A percentile compares a stretch with the other conserved stretches of the same genome.
Evolutionary conservation across 495 filamentous ascomycete genomes (phyloP).

Genomic region (Amniculicola lignicola): DNA sequence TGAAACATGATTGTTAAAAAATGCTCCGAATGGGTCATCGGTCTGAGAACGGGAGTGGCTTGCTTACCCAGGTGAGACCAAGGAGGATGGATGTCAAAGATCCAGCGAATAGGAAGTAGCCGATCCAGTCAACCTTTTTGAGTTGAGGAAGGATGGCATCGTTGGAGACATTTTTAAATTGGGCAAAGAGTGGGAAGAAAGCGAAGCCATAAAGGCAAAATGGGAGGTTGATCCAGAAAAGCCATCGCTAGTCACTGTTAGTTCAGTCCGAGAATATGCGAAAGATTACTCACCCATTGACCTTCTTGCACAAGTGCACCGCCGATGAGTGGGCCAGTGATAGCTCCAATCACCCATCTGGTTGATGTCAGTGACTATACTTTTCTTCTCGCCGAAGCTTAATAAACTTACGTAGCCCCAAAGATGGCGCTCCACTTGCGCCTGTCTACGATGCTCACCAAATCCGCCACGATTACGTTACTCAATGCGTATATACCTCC

Average conservation of each 20-base stretch:
- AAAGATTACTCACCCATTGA: slow-evolving; percentile 28
- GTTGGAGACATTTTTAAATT: slow-evolving; percentile 40
- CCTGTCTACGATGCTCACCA: slow-evolving; percentile 50
- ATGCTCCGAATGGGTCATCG: too few relatives aligned
- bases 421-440: slow-evolving; percentile 46
- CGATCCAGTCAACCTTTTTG: slow-evolving; percentile 43
- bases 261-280: not conserved
- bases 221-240: slow-evolving; percentile 55
- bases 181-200: slow-evolving; percentile 49
- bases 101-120: slow-evolving; percentile 47
- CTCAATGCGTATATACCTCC: slow-evolving; percentile 63
- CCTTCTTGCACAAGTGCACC: slow-evolving; percentile 10
- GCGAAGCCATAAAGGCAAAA: slow-evolving; percentile 48
- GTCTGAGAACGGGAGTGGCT: not conserved
- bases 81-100: slow-evolving; percentile 48
- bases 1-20: too few relatives aligned
- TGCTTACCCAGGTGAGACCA: slow-evolving; percentile 49
- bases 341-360: slow-evolving; percentile 55
- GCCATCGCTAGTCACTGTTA: slow-evolving; percentile 38
- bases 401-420: slow-evolving; percentile 31
- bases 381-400: not conserved
- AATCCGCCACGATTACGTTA: slow-evolving; percentile 62
- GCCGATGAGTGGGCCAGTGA: slow-evolving; percentile 63
- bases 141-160: slow-evolving; percentile 27
- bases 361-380: not conserved